Conservation (phyloP, 768 basidiomycete species). For the Punctularia strigosozonata region DNA sequence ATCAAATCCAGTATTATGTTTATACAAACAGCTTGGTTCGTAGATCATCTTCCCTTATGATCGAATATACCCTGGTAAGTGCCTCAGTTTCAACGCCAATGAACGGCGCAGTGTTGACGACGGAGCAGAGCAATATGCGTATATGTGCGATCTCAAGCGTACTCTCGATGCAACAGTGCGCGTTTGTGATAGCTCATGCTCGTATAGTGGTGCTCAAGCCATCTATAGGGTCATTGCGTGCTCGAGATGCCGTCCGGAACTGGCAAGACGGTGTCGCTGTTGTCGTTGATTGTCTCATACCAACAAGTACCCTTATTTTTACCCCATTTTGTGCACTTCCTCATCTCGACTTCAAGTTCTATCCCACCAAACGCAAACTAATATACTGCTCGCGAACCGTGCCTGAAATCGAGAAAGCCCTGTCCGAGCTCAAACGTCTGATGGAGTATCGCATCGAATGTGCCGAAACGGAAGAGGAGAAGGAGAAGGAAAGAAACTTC, state of each 20-base stretch:
- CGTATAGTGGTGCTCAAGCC: neutral
- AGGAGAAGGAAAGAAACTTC: constrained; percentile 69
- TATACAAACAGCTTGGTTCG: constrained; percentile 3
- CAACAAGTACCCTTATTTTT: constrained; percentile 57
- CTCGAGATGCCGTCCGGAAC: constrained; percentile 99
- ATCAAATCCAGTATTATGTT: neutral
- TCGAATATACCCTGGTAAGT: constrained; percentile 87
- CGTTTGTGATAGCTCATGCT: neutral
- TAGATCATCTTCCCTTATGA: constrained; percentile 90
- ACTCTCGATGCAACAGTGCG: constrained; percentile 86
- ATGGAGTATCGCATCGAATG: constrained; percentile 75
- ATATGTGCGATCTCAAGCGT: constrained; percentile 97
- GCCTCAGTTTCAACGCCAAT: neutral
- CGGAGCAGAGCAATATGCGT: constrained; percentile 86
- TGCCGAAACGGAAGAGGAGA: constrained; percentile 65
- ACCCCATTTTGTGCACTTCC: neutral
- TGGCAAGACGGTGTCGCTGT: constrained; percentile 93
- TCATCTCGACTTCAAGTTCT: constrained; percentile 43
- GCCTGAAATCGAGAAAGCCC: constrained; percentile 97
- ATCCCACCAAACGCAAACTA: constrained; percentile 85
- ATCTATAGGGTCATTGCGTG: constrained; percentile 87
- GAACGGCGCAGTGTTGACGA: constrained; percentile 4
- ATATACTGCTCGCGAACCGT: constrained; percentile 99
- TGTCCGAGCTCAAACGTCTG: constrained; percentile 87
- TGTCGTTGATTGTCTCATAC: constrained; percentile 94